Evolutionary conservation across 768 basidiomycete genomes (phyloP), one percentile per base, ranked within the genome.

Genomic region (Mycena kentingensis): DNA sequence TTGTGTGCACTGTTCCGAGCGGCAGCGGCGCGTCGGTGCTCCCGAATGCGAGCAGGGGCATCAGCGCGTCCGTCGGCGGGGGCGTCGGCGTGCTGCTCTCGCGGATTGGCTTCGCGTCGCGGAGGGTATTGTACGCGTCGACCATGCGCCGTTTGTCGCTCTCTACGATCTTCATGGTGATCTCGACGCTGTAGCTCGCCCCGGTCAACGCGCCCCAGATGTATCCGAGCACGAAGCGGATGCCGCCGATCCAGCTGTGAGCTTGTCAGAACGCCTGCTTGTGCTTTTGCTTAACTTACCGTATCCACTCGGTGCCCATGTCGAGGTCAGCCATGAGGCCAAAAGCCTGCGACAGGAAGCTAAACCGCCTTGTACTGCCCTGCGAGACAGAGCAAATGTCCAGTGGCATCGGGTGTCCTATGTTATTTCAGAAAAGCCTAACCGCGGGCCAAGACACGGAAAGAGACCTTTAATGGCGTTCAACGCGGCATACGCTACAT

Each of bases 251-350:
- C 44, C 39, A 53, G 31, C 37, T 35, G 18, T 2, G 19, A 25
- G 5, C 28, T 35, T 11, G 42, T 49, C 25, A 53, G 39, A 27
- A 50, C 21, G 19, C 8, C n/a, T 2, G 24, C 19, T 16, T 32
- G 1, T 10, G 18, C 16, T 7, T 15, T 13, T 1, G 13, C 8
- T 16, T 27, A 19, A 26, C 38, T 24, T n/a, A 44, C 19, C 84
- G 84, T 70, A 85, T 75, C 76, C 79, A 84, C 54, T 85, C 84
- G 0, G 84, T 85, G 47, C 79, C 78, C 24, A 80, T 62, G 60
- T 85, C 83, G 25, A 84, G 49, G 51, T 85, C 81, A 0, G 84
- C 82, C 75, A 84, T 78, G 44, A 85, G 72, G 4, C 84, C 84
- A 8, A 81, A 65, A 1, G 77, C 70, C 58, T 84, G 82, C 1